Conservation (phyloP, 208 protist genomes). For the Trichomonas tenax region DNA sequence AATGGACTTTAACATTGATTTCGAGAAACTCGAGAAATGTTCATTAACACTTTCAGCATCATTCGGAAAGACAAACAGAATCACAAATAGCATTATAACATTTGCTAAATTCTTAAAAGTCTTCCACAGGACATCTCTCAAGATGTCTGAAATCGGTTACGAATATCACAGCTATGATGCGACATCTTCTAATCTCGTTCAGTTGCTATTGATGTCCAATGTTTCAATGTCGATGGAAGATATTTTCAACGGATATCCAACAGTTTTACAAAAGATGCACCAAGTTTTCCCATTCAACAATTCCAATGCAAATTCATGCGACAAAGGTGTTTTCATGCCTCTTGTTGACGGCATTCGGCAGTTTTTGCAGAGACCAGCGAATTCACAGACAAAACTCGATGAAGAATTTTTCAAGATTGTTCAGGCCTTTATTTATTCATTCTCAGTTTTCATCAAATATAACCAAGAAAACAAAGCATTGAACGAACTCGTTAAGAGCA, state of each 20-base stretch:
- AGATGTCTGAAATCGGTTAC: background rate
- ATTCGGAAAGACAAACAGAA: background rate
- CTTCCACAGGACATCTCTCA: background rate
- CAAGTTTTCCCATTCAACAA: background rate
- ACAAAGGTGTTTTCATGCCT: background rate
- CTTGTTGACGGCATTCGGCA: background rate
- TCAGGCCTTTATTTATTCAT: background rate
- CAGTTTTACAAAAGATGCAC: background rate
- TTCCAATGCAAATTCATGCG: background rate
- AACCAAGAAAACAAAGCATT: background rate
- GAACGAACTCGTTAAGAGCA: background rate
- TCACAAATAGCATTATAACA: background rate
- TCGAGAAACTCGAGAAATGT: background rate
- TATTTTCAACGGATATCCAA: background rate
- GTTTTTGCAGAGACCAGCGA: too few species aligned
- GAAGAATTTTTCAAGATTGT: background rate
- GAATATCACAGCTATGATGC: background rate
- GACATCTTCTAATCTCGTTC: background rate
- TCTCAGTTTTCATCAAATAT: background rate
- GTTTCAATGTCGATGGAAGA: background rate
- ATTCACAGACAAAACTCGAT: too few species aligned
- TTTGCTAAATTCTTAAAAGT: background rate
- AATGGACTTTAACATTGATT: background rate
- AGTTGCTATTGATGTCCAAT: background rate
- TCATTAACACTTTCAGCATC: background rate